Percentiles rank a stretch among this genome's conserved stretches.
Evolutionary conservation across 192 early-diverging fungal species (phyloP).

Genomic region (Entomortierella beljakovae): DNA sequence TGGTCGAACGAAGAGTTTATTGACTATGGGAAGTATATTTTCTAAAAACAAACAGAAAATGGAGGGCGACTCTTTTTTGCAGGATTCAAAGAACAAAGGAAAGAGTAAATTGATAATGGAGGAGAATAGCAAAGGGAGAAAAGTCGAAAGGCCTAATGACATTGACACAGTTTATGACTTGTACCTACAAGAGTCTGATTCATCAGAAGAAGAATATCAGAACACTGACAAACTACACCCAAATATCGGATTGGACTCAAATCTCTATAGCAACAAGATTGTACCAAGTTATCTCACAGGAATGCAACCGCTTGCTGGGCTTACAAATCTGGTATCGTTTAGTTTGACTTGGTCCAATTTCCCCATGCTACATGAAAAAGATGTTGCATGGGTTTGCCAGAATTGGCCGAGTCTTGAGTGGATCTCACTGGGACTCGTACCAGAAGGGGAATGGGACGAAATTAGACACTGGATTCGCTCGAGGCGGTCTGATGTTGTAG

Average conservation of each 20-base stretch:
- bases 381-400: constrained; percentile 25
- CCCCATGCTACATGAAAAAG: constrained; percentile 16
- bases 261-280: constrained; percentile 12
- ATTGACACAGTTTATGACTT: neutral
- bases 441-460: constrained; percentile 14
- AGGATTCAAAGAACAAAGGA: constrained; percentile 8
- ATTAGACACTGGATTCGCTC: constrained; percentile 12
- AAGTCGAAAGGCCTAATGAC: neutral
- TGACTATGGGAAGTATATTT: neutral
- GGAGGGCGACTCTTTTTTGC: neutral
- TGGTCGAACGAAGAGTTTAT: constrained; percentile 1
- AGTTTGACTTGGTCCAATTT: constrained; percentile 27
- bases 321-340: constrained; percentile 13
- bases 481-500: constrained; percentile 12
- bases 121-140: neutral
- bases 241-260: no score
- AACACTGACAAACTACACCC: neutral
- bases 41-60: neutral
- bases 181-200: no score
- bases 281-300: constrained; percentile 5
- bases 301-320: constrained; percentile 12
- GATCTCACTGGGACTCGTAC: constrained; percentile 22
- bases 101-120: neutral
- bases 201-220: neutral
- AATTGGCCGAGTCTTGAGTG: constrained; percentile 21